Percentiles rank a stretch among this genome's conserved stretches.
Evolutionary conservation across 805 yeast genomes (phyloP).

Genomic region (Hanseniaspora mollemarum): DNA sequence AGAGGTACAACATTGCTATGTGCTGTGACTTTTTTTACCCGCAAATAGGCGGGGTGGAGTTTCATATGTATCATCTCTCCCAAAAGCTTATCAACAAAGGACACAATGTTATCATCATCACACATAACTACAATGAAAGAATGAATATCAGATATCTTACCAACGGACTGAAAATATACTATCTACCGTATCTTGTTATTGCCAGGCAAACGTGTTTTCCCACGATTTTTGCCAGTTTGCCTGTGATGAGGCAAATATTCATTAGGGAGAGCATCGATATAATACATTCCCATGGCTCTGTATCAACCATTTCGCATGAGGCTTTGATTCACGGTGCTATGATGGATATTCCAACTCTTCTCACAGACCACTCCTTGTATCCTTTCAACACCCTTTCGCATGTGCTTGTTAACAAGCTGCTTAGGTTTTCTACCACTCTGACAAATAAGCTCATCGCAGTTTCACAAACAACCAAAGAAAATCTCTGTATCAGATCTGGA

Average conservation of each 20-base stretch:
- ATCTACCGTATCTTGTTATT: slow-evolving; percentile 71
- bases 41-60: slow-evolving; percentile 96
- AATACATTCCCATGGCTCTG: slow-evolving; percentile 91
- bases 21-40: slow-evolving; percentile 96
- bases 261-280: slow-evolving; percentile 77
- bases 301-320: slow-evolving; percentile 78
- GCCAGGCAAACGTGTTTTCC: slow-evolving; percentile 81
- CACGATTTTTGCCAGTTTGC: slow-evolving; percentile 77
- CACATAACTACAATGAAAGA: slow-evolving; percentile 79
- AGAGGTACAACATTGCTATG: slow-evolving; percentile 41
- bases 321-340: slow-evolving; percentile 83
- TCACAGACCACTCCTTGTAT: slow-evolving; percentile 91
- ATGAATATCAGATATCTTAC: slow-evolving; percentile 73
- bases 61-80: slow-evolving; percentile 84
- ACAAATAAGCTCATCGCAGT: slow-evolving; percentile 94
- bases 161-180: slow-evolving; percentile 86
- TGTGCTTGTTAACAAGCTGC: slow-evolving; percentile 72
- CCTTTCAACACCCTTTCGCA: slow-evolving; percentile 83
- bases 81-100: slow-evolving; percentile 70
- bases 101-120: slow-evolving; percentile 73
- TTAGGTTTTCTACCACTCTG: slow-evolving; percentile 73
- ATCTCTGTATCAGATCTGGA: slow-evolving; percentile 78
- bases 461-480: slow-evolving; percentile 91
- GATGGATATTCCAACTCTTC: slow-evolving; percentile 83
- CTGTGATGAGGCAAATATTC: slow-evolving; percentile 71